Base-by-base conservation (phyloP, 805 yeast species). In the Hanseniaspora valbyensis region DNA sequence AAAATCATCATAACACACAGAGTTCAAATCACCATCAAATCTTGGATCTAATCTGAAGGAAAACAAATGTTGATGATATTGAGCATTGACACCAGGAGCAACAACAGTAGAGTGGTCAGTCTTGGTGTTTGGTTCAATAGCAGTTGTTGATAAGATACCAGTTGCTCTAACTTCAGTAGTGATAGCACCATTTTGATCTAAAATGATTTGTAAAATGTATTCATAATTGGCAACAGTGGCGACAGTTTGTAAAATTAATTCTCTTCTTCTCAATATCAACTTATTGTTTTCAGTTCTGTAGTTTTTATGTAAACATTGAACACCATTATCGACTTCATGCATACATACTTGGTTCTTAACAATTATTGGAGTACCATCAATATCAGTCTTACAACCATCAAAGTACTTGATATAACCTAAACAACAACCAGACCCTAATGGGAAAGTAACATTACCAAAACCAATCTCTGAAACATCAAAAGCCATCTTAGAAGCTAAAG, bases 181-280 rank as follows among this genome's bases (percentile, higher is more conserved):
- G 58, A 83, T 79, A 50, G 81, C 79, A 60, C 89, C 94, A 57
- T 81, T 87, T 66, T 78, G 86, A 59, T 79, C 83, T 60, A 83
- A 78, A 61, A 81, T 75, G 62, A 79, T 69, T 67, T 82, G 82
- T 58, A 83, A 65, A 56, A 81, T 75, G 69, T 83, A 83, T 69
- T 83, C 92, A 69, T 83, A 83, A 71, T 83, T 83, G 53, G 88
- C 87, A 55, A 83, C 90, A 36, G 92, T 83, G 29, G 89, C 86
- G 61, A 83, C 79, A 50, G 86, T 81, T 69, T 83, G 90, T 54
- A 83, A 75, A 41, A 83, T 80, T 57, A 83, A 78, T 64, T 82
- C 86, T 67, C 90, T 77, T 69, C 80, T 78, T 72, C 92, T 78
- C 21, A 67, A 62, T 22, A 83, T 80, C 54, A 80, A 80, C 55